Evolutionary conservation across 345 rosid genomes (phyloP), one percentile per base, ranked within the genome.

Genomic region (Populus simonii): DNA sequence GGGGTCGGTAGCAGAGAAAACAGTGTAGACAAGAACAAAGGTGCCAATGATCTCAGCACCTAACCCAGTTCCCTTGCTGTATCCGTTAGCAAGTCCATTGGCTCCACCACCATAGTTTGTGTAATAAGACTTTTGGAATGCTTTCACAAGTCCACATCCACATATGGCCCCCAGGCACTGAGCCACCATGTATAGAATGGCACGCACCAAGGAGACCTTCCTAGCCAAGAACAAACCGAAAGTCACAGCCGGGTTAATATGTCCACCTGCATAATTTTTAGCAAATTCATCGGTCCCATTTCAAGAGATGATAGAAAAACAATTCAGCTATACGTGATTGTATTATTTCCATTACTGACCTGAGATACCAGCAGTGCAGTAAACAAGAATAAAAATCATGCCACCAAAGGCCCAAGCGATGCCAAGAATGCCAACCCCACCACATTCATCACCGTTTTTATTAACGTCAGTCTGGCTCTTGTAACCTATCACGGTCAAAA

Each of bases 351-450:
- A 12, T 1, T 22, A 61, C 78, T 51, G 20, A 91, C 98, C 94
- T 29, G 98, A 94, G 71, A 94, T 90, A 18, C 94, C 97, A 38
- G 96, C 96, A 31, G 94, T 94, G 88, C 95, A 94, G 84, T 93
- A 93, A 67, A 93, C 95, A 23, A 91, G 93, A 72, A 89, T 43
- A 74, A 91, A 91, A 82, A 92, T 89, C 96, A 92, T 92, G 82
- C 97, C 97, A 76, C 98, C 98, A 22, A 90, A 90, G 72, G 95
- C 90, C 98, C 95, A 94, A 29, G 98, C 92, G 16, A 94, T 90
- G 9, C 97, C 93, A 9, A 94, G 95, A 68, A 86, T 77, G 20
- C 96, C 97, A 22, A 92, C 96, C 6, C 97, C 91, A 17, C 82
- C 83, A 70, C 87, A 84, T 17, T 18, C 75, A 33, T 84, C 84